phyloP scores from a whole-genome alignment of 805 yeast species.

The Nakazawaea ambrosiae region DNA sequence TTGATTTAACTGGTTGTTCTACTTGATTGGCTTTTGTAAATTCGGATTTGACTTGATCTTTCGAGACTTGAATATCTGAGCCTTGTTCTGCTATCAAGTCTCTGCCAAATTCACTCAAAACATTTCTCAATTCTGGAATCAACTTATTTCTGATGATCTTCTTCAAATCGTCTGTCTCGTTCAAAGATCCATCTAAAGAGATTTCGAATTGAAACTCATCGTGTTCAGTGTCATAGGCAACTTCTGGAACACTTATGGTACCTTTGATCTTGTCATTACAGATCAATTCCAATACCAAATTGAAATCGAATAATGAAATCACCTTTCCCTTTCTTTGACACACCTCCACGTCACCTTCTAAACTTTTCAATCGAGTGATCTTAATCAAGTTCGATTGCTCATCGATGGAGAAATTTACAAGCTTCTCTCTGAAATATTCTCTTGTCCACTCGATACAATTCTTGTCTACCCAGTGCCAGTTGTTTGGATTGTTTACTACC shows the following conservation, averaged over 20 bases:
- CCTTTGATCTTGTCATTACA: slow-evolving; percentile 58
- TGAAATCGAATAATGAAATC: slow-evolving; percentile 81
- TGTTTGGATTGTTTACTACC: slow-evolving; percentile 96
- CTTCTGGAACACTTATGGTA: slow-evolving; percentile 77
- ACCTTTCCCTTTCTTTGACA: slow-evolving; percentile 96
- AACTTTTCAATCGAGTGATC: slow-evolving; percentile 41
- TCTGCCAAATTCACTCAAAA: slow-evolving; percentile 60
- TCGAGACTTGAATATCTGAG: slow-evolving; percentile 80
- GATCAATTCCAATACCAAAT: slow-evolving; percentile 50
- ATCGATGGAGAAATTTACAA: slow-evolving; percentile 38
- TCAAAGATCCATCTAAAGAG: slow-evolving; percentile 41
- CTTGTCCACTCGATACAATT: slow-evolving; percentile 92
- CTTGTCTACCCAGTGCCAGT: slow-evolving; percentile 99
- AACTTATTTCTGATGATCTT: slow-evolving; percentile 40
- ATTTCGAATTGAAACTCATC: slow-evolving; percentile 85
- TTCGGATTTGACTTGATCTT: slow-evolving; percentile 51
- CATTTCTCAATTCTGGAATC: slow-evolving; percentile 61
- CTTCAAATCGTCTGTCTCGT: slow-evolving; percentile 45
- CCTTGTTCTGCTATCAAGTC: slow-evolving; percentile 75
- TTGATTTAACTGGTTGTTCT: slow-evolving; percentile 20
- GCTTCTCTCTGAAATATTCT: slow-evolving; percentile 58
- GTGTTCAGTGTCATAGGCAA: slow-evolving; percentile 84
- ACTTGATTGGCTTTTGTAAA: slow-evolving; percentile 47
- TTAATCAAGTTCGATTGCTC: slow-evolving; percentile 24
- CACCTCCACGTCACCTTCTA: slow-evolving; percentile 96